phyloP scores from a whole-genome alignment of 1,284 basidiomycete species.

The Phellopilus nigrolimitatus region DNA sequence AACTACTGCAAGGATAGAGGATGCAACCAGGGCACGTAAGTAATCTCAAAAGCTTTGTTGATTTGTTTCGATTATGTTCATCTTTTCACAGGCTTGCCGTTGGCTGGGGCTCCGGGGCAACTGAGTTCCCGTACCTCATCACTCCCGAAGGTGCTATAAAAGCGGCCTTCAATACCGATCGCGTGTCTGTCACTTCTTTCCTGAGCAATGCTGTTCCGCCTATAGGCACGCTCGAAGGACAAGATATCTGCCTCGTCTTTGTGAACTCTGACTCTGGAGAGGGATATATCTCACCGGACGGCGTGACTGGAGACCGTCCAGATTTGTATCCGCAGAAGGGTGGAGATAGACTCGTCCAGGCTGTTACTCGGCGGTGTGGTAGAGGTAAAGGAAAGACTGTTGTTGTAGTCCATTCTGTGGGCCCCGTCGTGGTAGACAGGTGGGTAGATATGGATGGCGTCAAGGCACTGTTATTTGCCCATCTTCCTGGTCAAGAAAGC shows the following conservation, averaged over 20 bases:
- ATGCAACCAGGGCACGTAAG: slow-evolving; percentile 34
- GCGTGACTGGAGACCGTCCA: slow-evolving; percentile 41
- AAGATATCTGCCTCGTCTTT: slow-evolving; percentile 37
- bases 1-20: slow-evolving; percentile 39
- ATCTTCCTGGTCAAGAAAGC: slow-evolving; percentile 56
- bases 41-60: slow-evolving; percentile 38
- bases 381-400: slow-evolving; percentile 37
- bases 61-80: slow-evolving; percentile 29
- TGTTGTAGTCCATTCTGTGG: slow-evolving; percentile 48
- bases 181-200: slow-evolving; percentile 9
- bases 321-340: slow-evolving; percentile 45
- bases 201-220: slow-evolving; percentile 9
- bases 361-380: slow-evolving; percentile 27
- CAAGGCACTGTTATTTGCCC: slow-evolving; percentile 46
- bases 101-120: slow-evolving; percentile 20
- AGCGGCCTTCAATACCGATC: slow-evolving; percentile 1
- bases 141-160: slow-evolving; percentile 12
- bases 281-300: slow-evolving; percentile 50
- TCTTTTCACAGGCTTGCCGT: slow-evolving; percentile 13
- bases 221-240: slow-evolving; percentile 5
- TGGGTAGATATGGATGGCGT: slow-evolving; percentile 45
- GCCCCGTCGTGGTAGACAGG: slow-evolving; percentile 39
- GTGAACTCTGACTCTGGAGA: slow-evolving; percentile 41
- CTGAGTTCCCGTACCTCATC: slow-evolving; percentile 20
- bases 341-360: slow-evolving; percentile 34